Base-by-base conservation (phyloP, 805 yeast species). In the Ogataea haglerorum region DNA sequence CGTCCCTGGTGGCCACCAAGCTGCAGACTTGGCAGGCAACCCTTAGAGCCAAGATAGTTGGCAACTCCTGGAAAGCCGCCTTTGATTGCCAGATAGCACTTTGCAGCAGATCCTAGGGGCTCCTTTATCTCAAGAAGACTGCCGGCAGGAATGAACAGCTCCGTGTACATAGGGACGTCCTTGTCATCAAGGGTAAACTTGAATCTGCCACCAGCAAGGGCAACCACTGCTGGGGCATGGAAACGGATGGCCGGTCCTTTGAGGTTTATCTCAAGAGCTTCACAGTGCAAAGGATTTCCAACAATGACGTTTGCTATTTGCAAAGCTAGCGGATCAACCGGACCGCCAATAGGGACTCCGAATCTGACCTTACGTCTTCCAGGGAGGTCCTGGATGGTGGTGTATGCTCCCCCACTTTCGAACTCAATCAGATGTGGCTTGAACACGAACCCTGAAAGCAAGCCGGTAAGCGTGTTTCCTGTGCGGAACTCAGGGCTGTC, bases 291-390 rank as follows among this genome's bases (percentile, higher is more conserved):
- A 52, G 81, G 76, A 63, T 91, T 93, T 44, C 97, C 98, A 30
- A 91, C 98, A 57, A 87, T 79, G 57, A 84, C 71, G 67, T 91
- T 91, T 13, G 96, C 96, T 45, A 87, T 63, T 54, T 96, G 75
- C 68, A 90, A 87, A 4, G 96, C 81, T 52, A 81, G 88, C 46
- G 81, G 77, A 65, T 91, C 99, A 96, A 91, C 91, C 43, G 98
- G 96, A 29, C 99, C 99, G 25, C 96, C 86, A 7, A 96, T 97
- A 19, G 99, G 99, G 38, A 91, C 98, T 60, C 99, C 99, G 52
- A 84, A 74, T 55, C 84, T 79, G 89, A 93, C 84, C 58, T 69
- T 71, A 15, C 88, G 71, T 69, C 99, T 82, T 38, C 95, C 95
- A 12, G 95, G 95, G 62, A 80, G 91, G 65, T 91, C 99, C 68